Evolutionary conservation across 768 basidiomycete species (phyloP).

Genomic region (Boletus huronensis): DNA sequence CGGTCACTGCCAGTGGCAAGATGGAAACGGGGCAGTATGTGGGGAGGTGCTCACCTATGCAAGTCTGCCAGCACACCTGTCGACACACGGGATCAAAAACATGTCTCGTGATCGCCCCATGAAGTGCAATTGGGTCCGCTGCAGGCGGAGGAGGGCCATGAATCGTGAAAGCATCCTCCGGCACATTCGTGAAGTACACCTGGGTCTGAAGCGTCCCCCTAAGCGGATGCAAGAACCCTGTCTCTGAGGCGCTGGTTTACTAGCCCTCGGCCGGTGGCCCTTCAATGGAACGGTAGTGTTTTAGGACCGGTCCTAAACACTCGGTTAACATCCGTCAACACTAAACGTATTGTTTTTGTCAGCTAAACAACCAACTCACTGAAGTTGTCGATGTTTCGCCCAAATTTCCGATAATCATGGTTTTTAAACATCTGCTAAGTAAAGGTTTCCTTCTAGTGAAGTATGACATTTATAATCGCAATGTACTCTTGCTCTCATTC

Average conservation of each 20-base stretch:
- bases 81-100: conserved; percentile 13
- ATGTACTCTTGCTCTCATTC: neutral
- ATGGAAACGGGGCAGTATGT: conserved; percentile 1
- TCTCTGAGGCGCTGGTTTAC: neutral
- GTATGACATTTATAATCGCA: neutral
- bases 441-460: neutral
- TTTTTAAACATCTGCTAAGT: neutral
- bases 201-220: conserved; percentile 5
- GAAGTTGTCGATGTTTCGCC: neutral
- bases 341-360: too few relatives aligned
- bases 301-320: too few relatives aligned
- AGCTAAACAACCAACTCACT: too few relatives aligned
- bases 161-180: conserved; percentile 23
- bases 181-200: conserved; percentile 17
- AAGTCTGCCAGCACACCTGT: conserved; percentile 12
- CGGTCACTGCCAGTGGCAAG: conserved; percentile 6
- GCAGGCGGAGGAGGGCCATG: neutral
- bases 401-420: neutral
- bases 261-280: too few relatives aligned
- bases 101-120: neutral
- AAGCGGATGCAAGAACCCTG: neutral
- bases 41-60: neutral
- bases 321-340: too few relatives aligned
- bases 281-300: too few relatives aligned
- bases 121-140: conserved; percentile 13